Conservation (phyloP, 2,329 filamentous ascomycete genomes). For the Peltaster fructicola region DNA sequence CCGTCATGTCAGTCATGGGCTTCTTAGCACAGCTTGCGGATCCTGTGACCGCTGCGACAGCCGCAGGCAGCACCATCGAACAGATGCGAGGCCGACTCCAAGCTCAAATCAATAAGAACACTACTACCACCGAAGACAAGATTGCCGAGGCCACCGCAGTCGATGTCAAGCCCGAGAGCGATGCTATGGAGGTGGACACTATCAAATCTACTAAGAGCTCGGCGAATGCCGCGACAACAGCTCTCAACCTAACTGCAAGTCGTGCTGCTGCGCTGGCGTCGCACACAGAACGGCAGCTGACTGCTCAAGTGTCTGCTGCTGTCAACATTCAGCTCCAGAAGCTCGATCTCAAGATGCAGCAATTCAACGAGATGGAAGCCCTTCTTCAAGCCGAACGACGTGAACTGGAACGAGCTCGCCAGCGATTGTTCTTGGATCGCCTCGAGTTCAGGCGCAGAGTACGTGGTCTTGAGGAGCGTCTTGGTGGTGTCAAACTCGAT, state of each 20-base stretch:
- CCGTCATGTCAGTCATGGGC: conserved; percentile 86
- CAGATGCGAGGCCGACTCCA: conserved; percentile 68
- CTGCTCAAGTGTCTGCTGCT: conserved; percentile 74
- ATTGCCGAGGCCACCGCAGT: conserved; percentile 34
- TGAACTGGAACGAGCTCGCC: conserved; percentile 77
- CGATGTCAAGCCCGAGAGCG: conserved; percentile 32
- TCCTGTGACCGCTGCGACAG: conserved; percentile 74
- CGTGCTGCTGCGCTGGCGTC: conserved; percentile 78
- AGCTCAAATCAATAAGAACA: conserved; percentile 53
- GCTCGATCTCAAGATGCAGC: conserved; percentile 84
- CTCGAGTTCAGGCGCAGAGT: conserved; percentile 79
- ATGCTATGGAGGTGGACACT: conserved; percentile 43
- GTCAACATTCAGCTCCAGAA: conserved; percentile 93
- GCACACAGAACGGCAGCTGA: conserved; percentile 93
- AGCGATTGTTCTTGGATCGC: conserved; percentile 85
- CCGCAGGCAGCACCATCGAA: conserved; percentile 71
- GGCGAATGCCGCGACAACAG: conserved; percentile 45
- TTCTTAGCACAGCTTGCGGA: conserved; percentile 87
- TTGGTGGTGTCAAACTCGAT: conserved; percentile 5
- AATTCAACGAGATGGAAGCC: conserved; percentile 91
- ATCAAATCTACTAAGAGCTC: conserved; percentile 22
- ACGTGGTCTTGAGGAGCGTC: conserved; percentile 54
- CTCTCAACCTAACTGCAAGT: conserved; percentile 70
- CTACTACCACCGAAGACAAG: conserved; percentile 26
- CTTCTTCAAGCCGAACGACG: conserved; percentile 81